Evolutionary conservation across 805 yeast species (phyloP).

Genomic region (Lachancea meyersii): DNA sequence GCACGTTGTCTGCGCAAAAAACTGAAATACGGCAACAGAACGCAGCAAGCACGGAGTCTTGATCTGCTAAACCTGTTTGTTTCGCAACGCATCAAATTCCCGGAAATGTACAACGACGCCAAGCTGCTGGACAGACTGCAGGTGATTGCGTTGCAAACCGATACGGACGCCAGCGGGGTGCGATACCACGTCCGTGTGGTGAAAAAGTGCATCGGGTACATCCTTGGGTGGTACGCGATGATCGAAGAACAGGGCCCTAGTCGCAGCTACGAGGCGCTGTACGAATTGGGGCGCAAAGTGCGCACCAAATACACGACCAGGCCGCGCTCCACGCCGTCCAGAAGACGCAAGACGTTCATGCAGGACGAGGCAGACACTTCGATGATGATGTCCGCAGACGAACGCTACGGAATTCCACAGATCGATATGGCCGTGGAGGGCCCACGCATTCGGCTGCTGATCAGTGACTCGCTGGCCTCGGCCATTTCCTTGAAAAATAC

Average conservation of each 20-base stretch:
- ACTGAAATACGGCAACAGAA: constrained; percentile 70
- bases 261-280: constrained; percentile 21
- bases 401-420: constrained; percentile 51
- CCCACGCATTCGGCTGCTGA: constrained; percentile 59
- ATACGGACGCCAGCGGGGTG: constrained; percentile 31
- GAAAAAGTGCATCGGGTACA: constrained; percentile 39
- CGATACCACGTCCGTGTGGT: constrained; percentile 39
- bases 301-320: constrained; percentile 11
- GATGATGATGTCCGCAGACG: constrained; percentile 25
- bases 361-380: constrained; percentile 46
- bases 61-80: constrained; percentile 54
- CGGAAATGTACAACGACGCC: constrained; percentile 58
- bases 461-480: constrained; percentile 71
- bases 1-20: constrained; percentile 88
- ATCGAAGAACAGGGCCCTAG: constrained; percentile 36
- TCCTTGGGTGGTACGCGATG: constrained; percentile 62
- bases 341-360: constrained; percentile 36
- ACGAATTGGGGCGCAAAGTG: constrained; percentile 13
- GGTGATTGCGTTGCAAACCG: constrained; percentile 17
- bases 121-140: constrained; percentile 60
- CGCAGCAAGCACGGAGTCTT: constrained; percentile 64
- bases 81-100: constrained; percentile 27
- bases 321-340: constrained; percentile 4
- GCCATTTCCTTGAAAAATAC: constrained; percentile 65
- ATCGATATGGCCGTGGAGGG: constrained; percentile 64